A percentile compares a stretch with the other conserved stretches of the same genome.
Evolutionary conservation across 148 eudicot genomes (phyloP).

Genomic region (Fagopyrum tataricum): DNA sequence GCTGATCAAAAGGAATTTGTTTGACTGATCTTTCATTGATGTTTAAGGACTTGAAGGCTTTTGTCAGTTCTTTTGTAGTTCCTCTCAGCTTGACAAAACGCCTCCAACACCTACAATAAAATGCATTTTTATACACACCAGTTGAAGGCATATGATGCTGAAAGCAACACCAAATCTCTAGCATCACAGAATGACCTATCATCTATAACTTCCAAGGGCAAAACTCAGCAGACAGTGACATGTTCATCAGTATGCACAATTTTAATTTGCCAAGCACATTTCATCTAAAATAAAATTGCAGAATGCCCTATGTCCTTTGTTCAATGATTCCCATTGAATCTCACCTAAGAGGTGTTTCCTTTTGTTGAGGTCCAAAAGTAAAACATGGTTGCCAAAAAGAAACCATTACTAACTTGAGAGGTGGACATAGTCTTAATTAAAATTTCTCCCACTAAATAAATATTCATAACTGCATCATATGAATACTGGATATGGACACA

Average conservation of each 20-base stretch:
- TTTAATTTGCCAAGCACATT: neutral
- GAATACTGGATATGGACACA: neutral
- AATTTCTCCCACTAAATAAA: neutral
- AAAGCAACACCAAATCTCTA: neutral
- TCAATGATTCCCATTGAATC: neutral
- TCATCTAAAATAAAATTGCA: neutral
- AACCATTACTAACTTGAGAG: neutral
- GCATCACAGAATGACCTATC: neutral
- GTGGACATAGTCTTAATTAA: neutral
- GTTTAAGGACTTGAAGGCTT: slow-evolving; percentile 42
- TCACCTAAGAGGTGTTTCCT: neutral
- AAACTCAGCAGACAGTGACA: neutral
- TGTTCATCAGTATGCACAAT: neutral
- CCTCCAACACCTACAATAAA: slow-evolving; percentile 65
- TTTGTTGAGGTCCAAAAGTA: neutral
- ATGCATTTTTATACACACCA: neutral
- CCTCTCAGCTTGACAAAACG: slow-evolving; percentile 42
- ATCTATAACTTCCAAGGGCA: neutral
- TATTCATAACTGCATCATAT: neutral
- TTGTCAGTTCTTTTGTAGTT: slow-evolving; percentile 60
- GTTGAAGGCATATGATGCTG: neutral
- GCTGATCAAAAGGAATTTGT: slow-evolving; percentile 86
- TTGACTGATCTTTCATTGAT: slow-evolving; percentile 47
- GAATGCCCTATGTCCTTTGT: neutral
- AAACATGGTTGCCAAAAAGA: neutral